phyloP scores from a whole-genome alignment of 345 rosid species.

The Bruguiera sexangula region DNA sequence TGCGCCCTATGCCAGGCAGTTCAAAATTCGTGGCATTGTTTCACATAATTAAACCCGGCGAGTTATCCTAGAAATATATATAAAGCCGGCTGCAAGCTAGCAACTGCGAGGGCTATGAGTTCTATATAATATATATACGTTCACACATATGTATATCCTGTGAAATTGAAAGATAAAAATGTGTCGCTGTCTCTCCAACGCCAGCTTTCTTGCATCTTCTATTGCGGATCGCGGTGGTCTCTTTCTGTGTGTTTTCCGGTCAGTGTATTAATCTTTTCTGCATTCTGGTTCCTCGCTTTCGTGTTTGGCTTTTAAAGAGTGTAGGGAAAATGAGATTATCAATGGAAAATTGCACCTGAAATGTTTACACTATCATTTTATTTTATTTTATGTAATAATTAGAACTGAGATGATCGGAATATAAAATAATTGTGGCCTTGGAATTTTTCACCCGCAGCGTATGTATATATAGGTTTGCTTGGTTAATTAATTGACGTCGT shows the following conservation, averaged over 20 bases:
- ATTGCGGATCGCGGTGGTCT: conserved; percentile 11
- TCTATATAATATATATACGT: neutral
- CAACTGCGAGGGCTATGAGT: neutral
- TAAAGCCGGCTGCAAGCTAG: conserved; percentile 1
- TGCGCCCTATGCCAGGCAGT: conserved; percentile 9
- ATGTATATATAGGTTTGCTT: too few relatives aligned
- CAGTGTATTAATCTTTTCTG: neutral
- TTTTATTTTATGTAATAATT: too few relatives aligned
- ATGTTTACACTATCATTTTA: too few relatives aligned
- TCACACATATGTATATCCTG: too few relatives aligned
- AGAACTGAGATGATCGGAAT: too few relatives aligned
- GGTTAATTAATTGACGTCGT: too few relatives aligned
- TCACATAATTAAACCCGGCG: neutral
- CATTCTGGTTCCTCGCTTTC: too few relatives aligned
- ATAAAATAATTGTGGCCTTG: too few relatives aligned
- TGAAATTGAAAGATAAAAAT: conserved; percentile 13
- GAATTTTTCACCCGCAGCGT: too few relatives aligned
- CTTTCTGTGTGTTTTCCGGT: conserved; percentile 31
- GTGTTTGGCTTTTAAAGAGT: too few relatives aligned
- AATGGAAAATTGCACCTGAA: too few relatives aligned
- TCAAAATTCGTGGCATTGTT: conserved; percentile 12
- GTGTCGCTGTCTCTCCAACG: conserved; percentile 35
- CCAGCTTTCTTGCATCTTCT: conserved; percentile 28
- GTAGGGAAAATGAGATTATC: neutral
- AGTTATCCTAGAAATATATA: too few relatives aligned